Base-by-base conservation (phyloP, 139 green algal genomes). In the Eudorina sp. region DNA sequence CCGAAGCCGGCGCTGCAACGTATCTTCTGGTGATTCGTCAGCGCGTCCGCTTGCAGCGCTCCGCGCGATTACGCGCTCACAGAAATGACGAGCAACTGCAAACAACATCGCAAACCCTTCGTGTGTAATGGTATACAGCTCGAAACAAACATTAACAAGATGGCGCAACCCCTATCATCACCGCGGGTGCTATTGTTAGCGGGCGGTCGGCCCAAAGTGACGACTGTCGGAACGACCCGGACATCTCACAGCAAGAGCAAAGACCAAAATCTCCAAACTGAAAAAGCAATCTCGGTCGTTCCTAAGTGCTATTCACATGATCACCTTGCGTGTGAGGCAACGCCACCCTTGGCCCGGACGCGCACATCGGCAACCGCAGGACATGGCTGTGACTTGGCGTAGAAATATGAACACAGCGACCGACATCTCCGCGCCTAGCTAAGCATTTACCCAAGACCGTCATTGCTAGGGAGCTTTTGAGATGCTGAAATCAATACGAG, bases 21-120 rank as follows among this genome's bases (percentile, higher is more conserved):
- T 92, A 53, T 97, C 64, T 60, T 97, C 90, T 18, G 90, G 69
- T 0, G 90, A 95, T 75, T 97, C 95, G 31, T 19, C 43, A 48
- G 14, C 19, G 41, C 40, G 70, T 13, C 70, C 40, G 40, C 70
- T 53, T 16, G 19, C 4, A 8, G 70, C 70, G 9, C 18, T 58
- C 38, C 41, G 34, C 41, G 41, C 13, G 25, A 46, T 25, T 25
- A 75, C 66, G 31, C 66, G 31, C 8, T 48, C 66, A 48, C 27
- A 18, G 4, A 46, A 4, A 18, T 16, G 34, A 75, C 4, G 3
- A 14, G 13, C 66, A 25, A 75, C 66, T 75, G 66, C 66, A 46
- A 46, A 7, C 34, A 66, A 66, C 19, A 66, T 29, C 55, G 23
- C 18, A 66, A 27, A 73, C 29, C 4, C 55, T 6, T 34, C 23